Conservation (phyloP, 495 filamentous ascomycete genomes). For the Physcia stellaris region DNA sequence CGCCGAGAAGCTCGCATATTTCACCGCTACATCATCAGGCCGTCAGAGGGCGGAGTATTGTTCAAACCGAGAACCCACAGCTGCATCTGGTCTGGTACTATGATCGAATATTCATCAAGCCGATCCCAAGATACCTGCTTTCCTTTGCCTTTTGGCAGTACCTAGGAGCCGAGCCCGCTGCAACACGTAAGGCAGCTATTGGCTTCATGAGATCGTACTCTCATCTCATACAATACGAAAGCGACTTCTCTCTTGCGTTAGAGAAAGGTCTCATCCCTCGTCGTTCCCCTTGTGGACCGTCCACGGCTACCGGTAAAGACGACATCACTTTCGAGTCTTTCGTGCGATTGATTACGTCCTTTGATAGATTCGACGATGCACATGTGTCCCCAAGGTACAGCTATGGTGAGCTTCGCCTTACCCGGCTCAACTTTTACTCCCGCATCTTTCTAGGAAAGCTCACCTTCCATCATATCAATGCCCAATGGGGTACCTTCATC, state of each 20-base stretch:
- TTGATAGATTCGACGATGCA: conserved; percentile 12
- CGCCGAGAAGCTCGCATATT: too few relatives aligned
- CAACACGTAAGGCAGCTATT: conserved; percentile 14
- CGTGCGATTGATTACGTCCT: conserved; percentile 14
- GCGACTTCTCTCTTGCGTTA: conserved; percentile 27
- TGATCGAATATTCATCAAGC: conserved; percentile 41
- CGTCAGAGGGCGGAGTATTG: conserved; percentile 28
- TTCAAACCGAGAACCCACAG: conserved; percentile 31
- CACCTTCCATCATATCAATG: conserved; percentile 11
- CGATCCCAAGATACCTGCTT: conserved; percentile 39
- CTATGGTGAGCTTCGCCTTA: conserved; percentile 32
- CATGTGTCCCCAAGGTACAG: conserved; percentile 21
- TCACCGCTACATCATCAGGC: conserved; percentile 28
- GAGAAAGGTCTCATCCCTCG: conserved; percentile 11
- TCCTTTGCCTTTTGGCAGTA: conserved; percentile 29
- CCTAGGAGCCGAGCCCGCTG: conserved; percentile 8
- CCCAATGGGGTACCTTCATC: conserved; percentile 16
- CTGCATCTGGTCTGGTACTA: conserved; percentile 45
- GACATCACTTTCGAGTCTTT: conserved; percentile 12
- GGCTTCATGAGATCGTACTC: conserved; percentile 29
- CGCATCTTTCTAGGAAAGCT: conserved; percentile 7
- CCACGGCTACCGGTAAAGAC: too few relatives aligned
- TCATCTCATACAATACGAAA: conserved; percentile 22
- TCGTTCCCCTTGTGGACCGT: too few relatives aligned
- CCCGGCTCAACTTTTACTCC: conserved; percentile 25